These are phyloP conservation scores for Solanum bulbocastanum DNA, from an alignment of 257 asterid genomes.

Conservation along the genomic window DNA sequence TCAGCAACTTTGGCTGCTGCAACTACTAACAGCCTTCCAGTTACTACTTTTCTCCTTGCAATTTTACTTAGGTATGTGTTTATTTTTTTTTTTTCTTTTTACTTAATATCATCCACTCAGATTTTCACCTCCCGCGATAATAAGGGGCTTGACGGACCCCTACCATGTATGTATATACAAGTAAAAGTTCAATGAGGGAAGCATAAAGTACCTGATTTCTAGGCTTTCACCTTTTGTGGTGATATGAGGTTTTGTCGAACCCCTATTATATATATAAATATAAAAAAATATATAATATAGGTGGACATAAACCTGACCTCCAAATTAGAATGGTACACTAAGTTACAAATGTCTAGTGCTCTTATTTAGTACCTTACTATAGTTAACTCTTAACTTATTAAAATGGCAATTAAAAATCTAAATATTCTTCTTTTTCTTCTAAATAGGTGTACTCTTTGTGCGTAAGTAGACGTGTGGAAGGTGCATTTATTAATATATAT, in stretches of 20 bases:
- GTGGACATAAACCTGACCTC: not conserved
- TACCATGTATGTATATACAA: too few species aligned
- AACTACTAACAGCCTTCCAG: conserved; percentile 73
- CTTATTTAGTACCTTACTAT: too few species aligned
- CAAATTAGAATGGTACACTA: not conserved
- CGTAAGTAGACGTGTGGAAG: too few species aligned
- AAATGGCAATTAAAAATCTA: not conserved
- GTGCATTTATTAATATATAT: too few species aligned
- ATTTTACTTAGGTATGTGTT: conserved; percentile 37
- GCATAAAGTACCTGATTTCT: too few species aligned
- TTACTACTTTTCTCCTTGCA: conserved; percentile 77
- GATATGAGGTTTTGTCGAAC: too few species aligned
- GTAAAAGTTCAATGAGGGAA: too few species aligned
- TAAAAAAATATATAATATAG: too few species aligned
- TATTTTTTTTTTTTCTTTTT: not conserved
- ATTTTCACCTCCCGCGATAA: not conserved
- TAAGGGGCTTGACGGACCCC: not conserved
- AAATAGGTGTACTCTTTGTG: not conserved
- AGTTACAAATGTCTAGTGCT: too few species aligned
- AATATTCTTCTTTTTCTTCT: not conserved
- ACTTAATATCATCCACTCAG: not conserved
- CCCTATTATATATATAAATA: too few species aligned
- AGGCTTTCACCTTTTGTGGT: too few species aligned
- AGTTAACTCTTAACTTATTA: too few species aligned
- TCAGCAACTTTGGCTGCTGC: conserved; percentile 92